phyloP scores from a whole-genome alignment of 225 moss, liverwort and hornwort species.

The Lunularia cruciata region DNA sequence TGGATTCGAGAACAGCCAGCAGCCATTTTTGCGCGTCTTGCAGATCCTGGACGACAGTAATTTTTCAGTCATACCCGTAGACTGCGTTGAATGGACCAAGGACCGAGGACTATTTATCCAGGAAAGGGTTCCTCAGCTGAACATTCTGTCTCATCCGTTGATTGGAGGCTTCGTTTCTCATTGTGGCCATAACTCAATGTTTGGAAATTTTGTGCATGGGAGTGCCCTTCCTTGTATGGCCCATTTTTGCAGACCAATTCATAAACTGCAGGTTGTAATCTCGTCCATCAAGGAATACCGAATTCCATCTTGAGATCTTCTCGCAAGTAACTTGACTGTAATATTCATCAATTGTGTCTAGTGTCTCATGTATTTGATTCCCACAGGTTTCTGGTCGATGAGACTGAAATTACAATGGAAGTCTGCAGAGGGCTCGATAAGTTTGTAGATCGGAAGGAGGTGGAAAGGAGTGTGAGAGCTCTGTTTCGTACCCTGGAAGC shows the following conservation, averaged over 20 bases:
- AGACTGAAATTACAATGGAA: background rate
- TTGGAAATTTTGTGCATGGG: constrained; percentile 22
- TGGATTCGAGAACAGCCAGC: constrained; percentile 47
- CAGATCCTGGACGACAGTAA: background rate
- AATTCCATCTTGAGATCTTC: background rate
- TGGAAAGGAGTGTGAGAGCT: constrained; percentile 11
- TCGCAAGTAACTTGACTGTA: background rate
- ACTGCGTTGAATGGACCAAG: constrained; percentile 20
- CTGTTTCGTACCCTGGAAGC: background rate
- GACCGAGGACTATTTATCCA: constrained; percentile 18
- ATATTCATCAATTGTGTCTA: background rate
- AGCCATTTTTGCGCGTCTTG: constrained; percentile 48
- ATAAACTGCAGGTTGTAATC: constrained; percentile 10
- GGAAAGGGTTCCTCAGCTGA: constrained; percentile 29
- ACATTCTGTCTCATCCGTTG: constrained; percentile 36
- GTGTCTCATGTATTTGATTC: background rate
- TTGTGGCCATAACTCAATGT: constrained; percentile 42
- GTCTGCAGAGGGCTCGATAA: background rate
- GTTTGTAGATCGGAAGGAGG: background rate
- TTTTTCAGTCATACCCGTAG: constrained; percentile 17
- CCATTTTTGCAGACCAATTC: background rate
- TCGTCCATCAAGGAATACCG: too few relatives aligned
- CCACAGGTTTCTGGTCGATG: background rate
- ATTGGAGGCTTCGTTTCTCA: constrained; percentile 42
- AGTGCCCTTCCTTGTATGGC: constrained; percentile 4